phyloP scores from a whole-genome alignment of 78 protist genomes.

The Dictyostelium purpureum region DNA sequence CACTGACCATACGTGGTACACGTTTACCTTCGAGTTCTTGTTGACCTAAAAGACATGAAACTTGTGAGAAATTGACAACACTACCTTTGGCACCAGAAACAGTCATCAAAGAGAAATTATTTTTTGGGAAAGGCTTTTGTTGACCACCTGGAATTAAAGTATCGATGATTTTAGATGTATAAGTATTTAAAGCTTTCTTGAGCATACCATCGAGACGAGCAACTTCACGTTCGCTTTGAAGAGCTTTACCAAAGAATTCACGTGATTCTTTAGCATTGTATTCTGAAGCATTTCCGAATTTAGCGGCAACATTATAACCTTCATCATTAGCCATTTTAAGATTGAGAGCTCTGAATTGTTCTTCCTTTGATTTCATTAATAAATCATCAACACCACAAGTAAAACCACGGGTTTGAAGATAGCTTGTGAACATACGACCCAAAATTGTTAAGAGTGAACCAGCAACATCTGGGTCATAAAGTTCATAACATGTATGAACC shows the following conservation, averaged over 20 bases:
- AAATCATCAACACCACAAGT: constrained; percentile 97
- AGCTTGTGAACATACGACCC: constrained; percentile 95
- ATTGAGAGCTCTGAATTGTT: constrained; percentile 1
- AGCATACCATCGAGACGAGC: constrained; percentile 79
- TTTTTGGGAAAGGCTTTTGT: constrained; percentile 93
- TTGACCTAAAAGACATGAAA: constrained; percentile 98
- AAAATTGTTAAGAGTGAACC: constrained; percentile 93
- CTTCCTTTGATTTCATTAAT: constrained; percentile 78
- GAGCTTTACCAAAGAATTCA: constrained; percentile 4
- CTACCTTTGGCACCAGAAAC: constrained; percentile 99
- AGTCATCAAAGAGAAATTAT: constrained; percentile 96
- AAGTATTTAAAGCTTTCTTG: constrained; percentile 56
- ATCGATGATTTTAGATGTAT: constrained; percentile 88
- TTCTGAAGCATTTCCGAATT: constrained; percentile 20
- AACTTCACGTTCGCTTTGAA: constrained; percentile 50
- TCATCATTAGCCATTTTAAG: constrained; percentile 68
- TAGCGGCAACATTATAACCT: constrained; percentile 50
- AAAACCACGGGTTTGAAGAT: constrained; percentile 91
- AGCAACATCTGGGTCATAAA: constrained; percentile 93
- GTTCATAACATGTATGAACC: constrained; percentile 94
- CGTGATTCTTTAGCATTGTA: background rate
- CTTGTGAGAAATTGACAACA: constrained; percentile 97
- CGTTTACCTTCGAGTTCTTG: constrained; percentile 97
- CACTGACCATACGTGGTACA: constrained; percentile 96
- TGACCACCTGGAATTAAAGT: constrained; percentile 93